Conservation (phyloP, 345 rosid genomes). For the Clausena lansium region DNA sequence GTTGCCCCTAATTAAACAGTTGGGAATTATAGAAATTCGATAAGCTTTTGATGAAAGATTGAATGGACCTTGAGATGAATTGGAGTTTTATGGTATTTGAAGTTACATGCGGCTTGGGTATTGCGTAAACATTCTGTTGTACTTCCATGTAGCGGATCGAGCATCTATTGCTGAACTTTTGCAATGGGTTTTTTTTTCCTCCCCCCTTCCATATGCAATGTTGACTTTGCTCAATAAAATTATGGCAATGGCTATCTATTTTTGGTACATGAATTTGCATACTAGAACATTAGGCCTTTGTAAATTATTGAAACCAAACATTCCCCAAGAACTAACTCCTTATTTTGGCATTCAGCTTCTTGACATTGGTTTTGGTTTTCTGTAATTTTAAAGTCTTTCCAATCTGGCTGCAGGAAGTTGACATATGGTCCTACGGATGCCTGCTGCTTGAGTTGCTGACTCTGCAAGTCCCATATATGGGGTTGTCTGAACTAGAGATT, state of each 20-base stretch:
- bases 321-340: not conserved
- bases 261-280: not conserved
- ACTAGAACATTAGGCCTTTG: not conserved
- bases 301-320: not conserved
- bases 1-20: not conserved
- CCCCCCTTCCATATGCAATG: not conserved
- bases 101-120: not conserved
- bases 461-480: constrained; percentile 68
- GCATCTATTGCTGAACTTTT: not conserved
- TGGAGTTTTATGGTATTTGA: not conserved
- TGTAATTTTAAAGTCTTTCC: constrained; percentile 15
- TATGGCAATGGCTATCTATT: not conserved
- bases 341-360: not conserved
- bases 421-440: constrained; percentile 97
- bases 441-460: constrained; percentile 82
- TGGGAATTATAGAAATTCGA: not conserved
- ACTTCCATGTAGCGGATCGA: not conserved
- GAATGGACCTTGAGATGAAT: not conserved
- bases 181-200: not conserved
- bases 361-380: not conserved
- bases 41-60: not conserved
- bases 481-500: constrained; percentile 53
- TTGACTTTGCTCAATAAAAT: not conserved
- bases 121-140: not conserved
- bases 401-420: constrained; percentile 74